Base-by-base conservation (phyloP, 148 eudicot species). In the Limonium bicolor region DNA sequence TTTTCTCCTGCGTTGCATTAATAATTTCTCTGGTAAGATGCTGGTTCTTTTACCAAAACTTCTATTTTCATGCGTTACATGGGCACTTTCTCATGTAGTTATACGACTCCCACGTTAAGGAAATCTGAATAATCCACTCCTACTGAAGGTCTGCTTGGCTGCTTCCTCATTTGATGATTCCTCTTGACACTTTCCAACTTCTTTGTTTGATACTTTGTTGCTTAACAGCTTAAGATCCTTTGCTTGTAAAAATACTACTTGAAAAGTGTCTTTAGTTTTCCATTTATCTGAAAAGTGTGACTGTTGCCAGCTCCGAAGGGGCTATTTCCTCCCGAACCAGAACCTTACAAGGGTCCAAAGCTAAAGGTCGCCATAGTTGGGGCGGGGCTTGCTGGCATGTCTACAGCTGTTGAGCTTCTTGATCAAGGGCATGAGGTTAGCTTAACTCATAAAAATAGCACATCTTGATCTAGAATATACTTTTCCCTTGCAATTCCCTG, bases 391-490 rank as follows among this genome's bases (percentile, higher is more conserved):
- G 99, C 99, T 7, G 99, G 93, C 68, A 90, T 90, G 99, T 90
- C 99, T 15, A 90, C 99, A 52, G 99, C 99, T 25, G 93, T 90
- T 49, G 99, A 90, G 77, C 95, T 90, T 51, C 55, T 90, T 63
- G 99, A 90, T 58, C 99, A 90, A 62, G 99, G 99, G 36, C 99
- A 90, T 59, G 95, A 90, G 99, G 99, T 90, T n/a, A n/a, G n/a
- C n/a, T n/a, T n/a, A n/a, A n/a, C n/a, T n/a, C n/a, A n/a, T n/a
- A n/a, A n/a, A n/a, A n/a, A n/a, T n/a, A n/a, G n/a, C n/a, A n/a
- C n/a, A n/a, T n/a, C n/a, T n/a, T n/a, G n/a, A n/a, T n/a, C n/a
- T n/a, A n/a, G n/a, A n/a, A n/a, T n/a, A n/a, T n/a, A n/a, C n/a
- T n/a, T n/a, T n/a, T n/a, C n/a, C n/a, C n/a, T n/a, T n/a, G n/a